These are phyloP conservation scores for Canna indica DNA, from an alignment of 176 grass and related monocot genomes.

Conservation along the genomic window DNA sequence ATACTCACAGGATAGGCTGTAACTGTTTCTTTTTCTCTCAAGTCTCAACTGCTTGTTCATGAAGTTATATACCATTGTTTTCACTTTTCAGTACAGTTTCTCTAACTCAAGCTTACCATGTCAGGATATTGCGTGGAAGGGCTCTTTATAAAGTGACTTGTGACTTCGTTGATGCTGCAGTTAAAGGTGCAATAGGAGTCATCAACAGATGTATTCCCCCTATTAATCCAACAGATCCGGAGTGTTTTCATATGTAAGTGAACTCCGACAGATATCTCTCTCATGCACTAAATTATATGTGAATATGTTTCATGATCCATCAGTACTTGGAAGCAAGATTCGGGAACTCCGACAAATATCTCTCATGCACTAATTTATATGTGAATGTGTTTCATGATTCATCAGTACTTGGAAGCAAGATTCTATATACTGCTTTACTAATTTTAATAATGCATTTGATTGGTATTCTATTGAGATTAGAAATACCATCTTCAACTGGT, in stretches of 20 bases:
- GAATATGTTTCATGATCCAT: background rate
- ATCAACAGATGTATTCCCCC: slow-evolving; percentile 95
- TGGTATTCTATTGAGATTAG: no score
- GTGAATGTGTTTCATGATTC: background rate
- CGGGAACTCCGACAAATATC: background rate
- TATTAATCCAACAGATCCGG: slow-evolving; percentile 98
- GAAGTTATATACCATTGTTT: background rate
- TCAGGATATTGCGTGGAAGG: slow-evolving; percentile 88
- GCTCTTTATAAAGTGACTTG: slow-evolving; percentile 98
- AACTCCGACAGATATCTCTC: background rate
- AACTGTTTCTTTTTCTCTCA: background rate
- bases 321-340: no score
- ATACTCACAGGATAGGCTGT: slow-evolving; percentile 2
- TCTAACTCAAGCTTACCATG: background rate
- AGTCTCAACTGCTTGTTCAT: background rate
- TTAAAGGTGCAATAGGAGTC: slow-evolving; percentile 94
- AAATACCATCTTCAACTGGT: no score
- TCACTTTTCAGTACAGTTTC: background rate
- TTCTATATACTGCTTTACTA: no score
- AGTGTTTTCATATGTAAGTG: slow-evolving; percentile 99
- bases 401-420: background rate
- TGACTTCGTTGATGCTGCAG: slow-evolving; percentile 95
- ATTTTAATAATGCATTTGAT: no score
- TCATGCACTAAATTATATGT: background rate
- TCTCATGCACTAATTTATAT: background rate